Conservation (phyloP, 2,329 filamentous ascomycete species). For the Sphaceloma murrayae region DNA sequence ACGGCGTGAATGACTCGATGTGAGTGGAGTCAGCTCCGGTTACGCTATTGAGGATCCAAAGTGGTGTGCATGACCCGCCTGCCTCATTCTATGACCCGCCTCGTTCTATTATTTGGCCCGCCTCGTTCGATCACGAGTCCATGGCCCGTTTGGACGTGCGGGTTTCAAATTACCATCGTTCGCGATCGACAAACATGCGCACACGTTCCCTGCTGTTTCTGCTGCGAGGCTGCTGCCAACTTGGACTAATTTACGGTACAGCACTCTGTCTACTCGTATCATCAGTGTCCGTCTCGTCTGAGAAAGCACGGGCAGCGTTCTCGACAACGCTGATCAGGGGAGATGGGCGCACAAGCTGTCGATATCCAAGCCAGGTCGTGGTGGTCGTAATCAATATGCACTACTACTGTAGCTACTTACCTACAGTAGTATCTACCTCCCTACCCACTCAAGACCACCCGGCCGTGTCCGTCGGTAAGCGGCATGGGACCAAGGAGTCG, state of each 20-base stretch:
- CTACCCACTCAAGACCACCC: too few relatives aligned
- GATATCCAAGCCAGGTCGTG: too few relatives aligned
- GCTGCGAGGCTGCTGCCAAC: too few relatives aligned
- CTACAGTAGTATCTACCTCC: too few relatives aligned
- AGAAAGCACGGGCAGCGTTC: constrained; percentile 12
- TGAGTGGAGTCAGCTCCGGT: constrained; percentile 11
- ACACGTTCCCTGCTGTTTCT: constrained; percentile 9
- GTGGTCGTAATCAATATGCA: too few relatives aligned
- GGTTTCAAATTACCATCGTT: constrained; percentile 13
- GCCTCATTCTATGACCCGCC: neutral
- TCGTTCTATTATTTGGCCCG: constrained; percentile 1
- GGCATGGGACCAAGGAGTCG: neutral
- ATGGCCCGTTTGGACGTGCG: constrained; percentile 16
- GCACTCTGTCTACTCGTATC: too few relatives aligned
- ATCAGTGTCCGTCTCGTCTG: neutral
- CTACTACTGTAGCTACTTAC: too few relatives aligned
- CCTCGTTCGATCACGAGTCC: constrained; percentile 14
- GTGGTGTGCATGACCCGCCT: constrained; percentile 15
- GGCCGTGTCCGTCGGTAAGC: constrained; percentile 12
- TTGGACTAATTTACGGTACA: too few relatives aligned
- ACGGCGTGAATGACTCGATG: constrained; percentile 9
- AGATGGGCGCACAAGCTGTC: neutral
- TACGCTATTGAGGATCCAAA: constrained; percentile 15
- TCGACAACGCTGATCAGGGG: constrained; percentile 9
- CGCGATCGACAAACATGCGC: constrained; percentile 8